phyloP scores from a whole-genome alignment of 345 rosid genomes.

The Jatropha curcas region DNA sequence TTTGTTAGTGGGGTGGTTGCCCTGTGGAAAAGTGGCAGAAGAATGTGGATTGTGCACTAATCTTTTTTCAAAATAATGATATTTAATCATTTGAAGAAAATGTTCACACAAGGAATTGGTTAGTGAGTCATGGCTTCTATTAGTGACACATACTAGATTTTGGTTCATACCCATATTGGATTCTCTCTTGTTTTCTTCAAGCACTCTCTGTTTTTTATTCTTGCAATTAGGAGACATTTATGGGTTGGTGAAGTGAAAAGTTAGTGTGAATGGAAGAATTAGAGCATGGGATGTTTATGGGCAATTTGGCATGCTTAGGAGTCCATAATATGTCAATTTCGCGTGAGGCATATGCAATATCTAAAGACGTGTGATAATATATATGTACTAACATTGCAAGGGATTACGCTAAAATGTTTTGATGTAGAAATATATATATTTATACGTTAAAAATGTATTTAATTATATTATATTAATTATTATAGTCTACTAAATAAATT shows the following conservation, averaged over 20 bases:
- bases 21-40: conserved; percentile 32
- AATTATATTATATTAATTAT: no score
- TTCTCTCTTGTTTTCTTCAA: not conserved
- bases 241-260: not conserved
- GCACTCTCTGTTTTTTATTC: not conserved
- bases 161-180: not conserved
- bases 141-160: not conserved
- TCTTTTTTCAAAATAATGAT: conserved; percentile 26
- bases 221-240: not conserved
- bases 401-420: no score
- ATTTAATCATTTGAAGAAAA: conserved; percentile 15
- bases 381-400: no score
- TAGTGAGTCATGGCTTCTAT: not conserved
- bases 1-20: conserved; percentile 44
- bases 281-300: not conserved
- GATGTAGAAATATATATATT: no score
- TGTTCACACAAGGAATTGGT: not conserved
- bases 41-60: not conserved
- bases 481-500: no score
- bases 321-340: not conserved
- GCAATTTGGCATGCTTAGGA: not conserved
- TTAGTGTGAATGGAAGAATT: not conserved
- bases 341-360: not conserved
- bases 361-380: not conserved
- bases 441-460: no score